These are phyloP conservation scores for Phytophthora pisi DNA, from an alignment of 352 stramenopile species.

Conservation along the genomic window DNA sequence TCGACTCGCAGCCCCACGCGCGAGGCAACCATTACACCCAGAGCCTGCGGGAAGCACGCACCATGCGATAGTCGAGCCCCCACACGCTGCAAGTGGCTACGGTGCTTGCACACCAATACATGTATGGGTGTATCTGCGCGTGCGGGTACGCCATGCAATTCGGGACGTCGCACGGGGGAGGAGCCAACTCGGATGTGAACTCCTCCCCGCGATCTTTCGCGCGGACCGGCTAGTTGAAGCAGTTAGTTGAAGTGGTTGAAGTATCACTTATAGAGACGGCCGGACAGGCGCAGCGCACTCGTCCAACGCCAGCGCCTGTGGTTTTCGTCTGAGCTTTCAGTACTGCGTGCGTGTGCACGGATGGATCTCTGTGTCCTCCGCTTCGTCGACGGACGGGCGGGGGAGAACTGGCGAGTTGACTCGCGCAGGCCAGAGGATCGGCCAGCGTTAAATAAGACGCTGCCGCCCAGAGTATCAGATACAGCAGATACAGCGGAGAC, in stretches of 20 bases:
- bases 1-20: conserved; percentile 1
- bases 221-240: conserved; percentile 41
- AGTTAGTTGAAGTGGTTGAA: conserved; percentile 31
- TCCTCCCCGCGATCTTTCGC: conserved; percentile 26
- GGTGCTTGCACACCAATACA: not conserved
- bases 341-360: not conserved
- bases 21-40: not conserved
- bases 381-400: conserved; percentile 2
- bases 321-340: conserved; percentile 10
- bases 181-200: conserved; percentile 12
- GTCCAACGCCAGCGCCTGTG: conserved; percentile 7
- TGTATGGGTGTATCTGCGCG: not conserved
- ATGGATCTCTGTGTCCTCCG: conserved; percentile 4
- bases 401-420: conserved; percentile 28
- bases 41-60: not conserved
- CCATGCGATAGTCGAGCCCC: not conserved
- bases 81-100: not conserved
- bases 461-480: conserved; percentile 24
- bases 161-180: conserved; percentile 19
- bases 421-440: conserved; percentile 18
- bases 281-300: conserved; percentile 36
- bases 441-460: conserved; percentile 31
- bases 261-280: conserved; percentile 30
- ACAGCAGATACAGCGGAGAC: conserved; percentile 9
- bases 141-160: conserved; percentile 22